Percentiles rank a stretch among this genome's conserved stretches.
These are phyloP conservation scores for Madurella mycetomatis DNA, from an alignment of 2,329 filamentous ascomycete species.

Conservation along the genomic window DNA sequence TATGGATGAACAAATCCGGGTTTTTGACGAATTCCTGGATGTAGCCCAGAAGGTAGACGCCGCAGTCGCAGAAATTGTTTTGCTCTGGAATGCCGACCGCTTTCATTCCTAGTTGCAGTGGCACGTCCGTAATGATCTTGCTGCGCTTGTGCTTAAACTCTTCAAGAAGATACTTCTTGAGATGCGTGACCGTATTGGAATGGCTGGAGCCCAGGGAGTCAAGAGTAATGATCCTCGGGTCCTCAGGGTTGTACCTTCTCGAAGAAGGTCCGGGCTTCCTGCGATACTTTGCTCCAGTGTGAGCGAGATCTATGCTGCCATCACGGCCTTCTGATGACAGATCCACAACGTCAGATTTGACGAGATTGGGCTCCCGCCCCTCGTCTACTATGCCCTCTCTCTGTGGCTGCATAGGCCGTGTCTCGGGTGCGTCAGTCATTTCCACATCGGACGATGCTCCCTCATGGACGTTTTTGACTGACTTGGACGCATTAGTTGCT, in stretches of 20 bases:
- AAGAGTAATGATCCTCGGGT: constrained; percentile 74
- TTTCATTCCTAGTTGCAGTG: constrained; percentile 50
- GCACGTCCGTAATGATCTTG: constrained; percentile 35
- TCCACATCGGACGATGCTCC: constrained; percentile 15
- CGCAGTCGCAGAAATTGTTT: constrained; percentile 83
- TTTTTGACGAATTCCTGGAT: constrained; percentile 73
- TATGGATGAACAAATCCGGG: constrained; percentile 65
- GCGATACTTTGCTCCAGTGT: constrained; percentile 13
- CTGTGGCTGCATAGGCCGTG: not conserved
- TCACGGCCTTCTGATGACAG: constrained; percentile 12
- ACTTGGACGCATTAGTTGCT: not conserved
- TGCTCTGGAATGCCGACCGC: constrained; percentile 75
- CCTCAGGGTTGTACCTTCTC: constrained; percentile 44
- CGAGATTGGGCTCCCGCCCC: not conserved
- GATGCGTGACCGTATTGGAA: constrained; percentile 56
- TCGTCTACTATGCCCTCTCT: not conserved
- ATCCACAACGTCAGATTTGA: constrained; percentile 16
- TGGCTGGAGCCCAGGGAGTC: constrained; percentile 75
- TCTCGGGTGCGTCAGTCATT: constrained; percentile 12
- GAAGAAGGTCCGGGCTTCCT: constrained; percentile 26
- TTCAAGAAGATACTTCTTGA: constrained; percentile 72
- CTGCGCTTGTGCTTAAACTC: constrained; percentile 64
- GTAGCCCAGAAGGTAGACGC: constrained; percentile 81
- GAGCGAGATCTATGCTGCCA: not conserved
- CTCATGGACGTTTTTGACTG: not conserved